Percentiles rank a stretch among this genome's conserved stretches.
Evolutionary conservation across 345 rosid species (phyloP).

Genomic region (Lepidium aucheri): DNA sequence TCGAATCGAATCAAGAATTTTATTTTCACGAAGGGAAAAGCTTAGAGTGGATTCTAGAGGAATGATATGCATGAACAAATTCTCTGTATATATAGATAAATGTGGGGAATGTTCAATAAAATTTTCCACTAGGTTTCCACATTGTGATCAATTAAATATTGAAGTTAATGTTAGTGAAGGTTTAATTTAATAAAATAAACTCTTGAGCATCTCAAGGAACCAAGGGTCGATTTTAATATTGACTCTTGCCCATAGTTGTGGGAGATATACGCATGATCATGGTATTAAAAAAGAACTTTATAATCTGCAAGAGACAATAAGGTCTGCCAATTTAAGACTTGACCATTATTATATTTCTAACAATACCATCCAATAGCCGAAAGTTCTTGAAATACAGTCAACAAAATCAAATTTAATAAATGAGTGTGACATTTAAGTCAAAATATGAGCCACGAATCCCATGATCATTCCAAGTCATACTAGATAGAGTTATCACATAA

Average conservation of each 20-base stretch:
- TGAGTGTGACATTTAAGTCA: background rate
- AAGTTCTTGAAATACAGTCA: constrained; percentile 13
- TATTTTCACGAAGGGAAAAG: background rate
- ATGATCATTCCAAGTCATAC: background rate
- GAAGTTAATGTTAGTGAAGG: constrained; percentile 9
- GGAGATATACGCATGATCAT: constrained; percentile 11
- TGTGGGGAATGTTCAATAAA: constrained; percentile 3
- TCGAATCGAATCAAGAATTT: background rate
- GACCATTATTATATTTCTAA: background rate
- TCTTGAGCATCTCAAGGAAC: constrained; percentile 14
- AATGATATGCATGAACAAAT: constrained; percentile 13
- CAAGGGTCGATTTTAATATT: constrained; percentile 18
- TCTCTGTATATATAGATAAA: background rate
- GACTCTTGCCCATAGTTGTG: constrained; percentile 21
- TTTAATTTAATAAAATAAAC: constrained; percentile 7
- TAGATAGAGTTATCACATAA: background rate
- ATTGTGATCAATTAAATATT: constrained; percentile 4
- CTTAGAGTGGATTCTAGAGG: background rate
- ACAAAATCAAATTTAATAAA: background rate
- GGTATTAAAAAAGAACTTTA: background rate
- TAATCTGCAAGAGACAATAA: background rate
- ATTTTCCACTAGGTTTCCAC: constrained; percentile 3
- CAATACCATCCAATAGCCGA: constrained; percentile 22
- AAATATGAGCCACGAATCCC: background rate
- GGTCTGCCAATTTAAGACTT: background rate